A percentile compares a stretch with the other conserved stretches of the same genome.
These are phyloP conservation scores for Backusella mclennaniae DNA, from an alignment of 192 early-diverging fungal genomes.

Conservation along the genomic window DNA sequence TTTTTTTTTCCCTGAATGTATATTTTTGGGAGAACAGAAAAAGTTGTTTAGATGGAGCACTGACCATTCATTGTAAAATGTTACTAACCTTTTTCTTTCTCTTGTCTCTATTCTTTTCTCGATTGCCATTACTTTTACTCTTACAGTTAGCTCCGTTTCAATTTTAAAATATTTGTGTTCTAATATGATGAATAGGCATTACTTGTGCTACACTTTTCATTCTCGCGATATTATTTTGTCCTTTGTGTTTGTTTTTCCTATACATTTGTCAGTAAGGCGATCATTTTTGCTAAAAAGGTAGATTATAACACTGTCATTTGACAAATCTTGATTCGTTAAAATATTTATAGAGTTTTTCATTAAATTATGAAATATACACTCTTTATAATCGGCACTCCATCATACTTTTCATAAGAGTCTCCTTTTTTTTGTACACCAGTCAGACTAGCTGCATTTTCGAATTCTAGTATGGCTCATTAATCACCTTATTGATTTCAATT, in stretches of 20 bases:
- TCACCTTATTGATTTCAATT: neutral
- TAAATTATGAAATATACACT: neutral
- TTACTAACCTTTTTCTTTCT: neutral
- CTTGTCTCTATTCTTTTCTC: neutral
- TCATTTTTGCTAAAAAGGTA: neutral
- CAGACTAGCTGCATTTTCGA: neutral
- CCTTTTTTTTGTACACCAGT: neutral
- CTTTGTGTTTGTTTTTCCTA: neutral
- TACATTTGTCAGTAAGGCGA: neutral
- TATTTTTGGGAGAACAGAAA: neutral
- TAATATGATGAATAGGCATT: neutral
- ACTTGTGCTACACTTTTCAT: neutral
- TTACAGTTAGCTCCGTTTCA: neutral
- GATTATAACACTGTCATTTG: neutral
- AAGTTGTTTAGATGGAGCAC: neutral
- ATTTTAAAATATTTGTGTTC: neutral
- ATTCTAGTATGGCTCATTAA: neutral
- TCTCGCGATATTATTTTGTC: too few relatives aligned
- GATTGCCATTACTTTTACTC: neutral
- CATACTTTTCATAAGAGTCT: neutral
- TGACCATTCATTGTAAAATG: neutral
- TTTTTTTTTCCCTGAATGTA: neutral
- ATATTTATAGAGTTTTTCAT: neutral
- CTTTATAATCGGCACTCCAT: neutral
- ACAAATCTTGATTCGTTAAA: neutral